Conservation (phyloP, 1,284 basidiomycete species). For the Rhodotorula sp. region DNA sequence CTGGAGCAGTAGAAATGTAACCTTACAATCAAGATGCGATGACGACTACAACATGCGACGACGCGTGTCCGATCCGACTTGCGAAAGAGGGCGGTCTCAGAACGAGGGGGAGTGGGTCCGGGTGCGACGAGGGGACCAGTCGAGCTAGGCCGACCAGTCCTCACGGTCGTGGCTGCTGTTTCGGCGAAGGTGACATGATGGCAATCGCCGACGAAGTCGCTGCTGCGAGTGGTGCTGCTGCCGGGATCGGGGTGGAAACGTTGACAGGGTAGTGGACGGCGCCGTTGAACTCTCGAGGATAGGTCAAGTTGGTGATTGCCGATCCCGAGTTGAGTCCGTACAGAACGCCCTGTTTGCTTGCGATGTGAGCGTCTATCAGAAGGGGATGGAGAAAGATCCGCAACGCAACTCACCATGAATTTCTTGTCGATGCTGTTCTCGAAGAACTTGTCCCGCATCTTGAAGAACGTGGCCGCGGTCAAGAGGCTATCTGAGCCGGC, state of each 20-base stretch:
- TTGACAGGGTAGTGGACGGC: constrained; percentile 38
- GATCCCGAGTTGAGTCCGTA: constrained; percentile 38
- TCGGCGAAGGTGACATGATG: constrained; percentile 26
- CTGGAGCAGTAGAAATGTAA: neutral
- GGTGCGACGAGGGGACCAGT: neutral
- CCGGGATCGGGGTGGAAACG: constrained; percentile 7
- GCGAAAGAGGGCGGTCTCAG: neutral
- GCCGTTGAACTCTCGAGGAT: constrained; percentile 37
- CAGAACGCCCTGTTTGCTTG: constrained; percentile 27
- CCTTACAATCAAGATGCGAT: neutral
- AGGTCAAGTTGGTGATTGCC: constrained; percentile 11
- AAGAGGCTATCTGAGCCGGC: constrained; percentile 93
- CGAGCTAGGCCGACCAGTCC: neutral
- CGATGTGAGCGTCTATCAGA: neutral
- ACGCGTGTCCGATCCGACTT: neutral
- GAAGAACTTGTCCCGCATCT: constrained; percentile 89
- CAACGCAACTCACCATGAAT: constrained; percentile 32
- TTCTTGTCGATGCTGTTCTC: constrained; percentile 68
- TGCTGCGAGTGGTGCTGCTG: constrained; percentile 10
- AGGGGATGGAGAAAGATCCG: neutral
- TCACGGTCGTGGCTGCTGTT: constrained; percentile 12
- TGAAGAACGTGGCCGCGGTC: constrained; percentile 92
- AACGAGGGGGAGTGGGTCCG: neutral
- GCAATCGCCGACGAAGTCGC: constrained; percentile 18
- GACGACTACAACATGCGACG: neutral